phyloP scores from a whole-genome alignment of 768 basidiomycete genomes.

The Tremella mesenterica region DNA sequence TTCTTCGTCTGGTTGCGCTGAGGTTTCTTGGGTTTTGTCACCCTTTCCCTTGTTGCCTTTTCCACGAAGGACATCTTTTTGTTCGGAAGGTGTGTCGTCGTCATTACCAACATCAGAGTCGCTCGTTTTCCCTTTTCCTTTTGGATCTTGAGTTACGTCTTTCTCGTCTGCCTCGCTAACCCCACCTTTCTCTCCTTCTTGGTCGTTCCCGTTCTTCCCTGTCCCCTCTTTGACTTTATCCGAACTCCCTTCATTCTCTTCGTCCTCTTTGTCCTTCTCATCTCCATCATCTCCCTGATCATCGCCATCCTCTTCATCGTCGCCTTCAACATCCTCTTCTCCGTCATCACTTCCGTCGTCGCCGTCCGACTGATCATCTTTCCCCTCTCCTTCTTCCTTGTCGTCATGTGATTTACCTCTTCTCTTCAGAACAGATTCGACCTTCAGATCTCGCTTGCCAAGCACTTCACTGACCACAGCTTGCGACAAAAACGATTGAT shows the following conservation, averaged over 20 bases:
- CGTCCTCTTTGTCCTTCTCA: neutral
- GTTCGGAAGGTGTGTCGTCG: neutral
- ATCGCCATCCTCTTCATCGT: neutral
- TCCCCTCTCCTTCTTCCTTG: neutral
- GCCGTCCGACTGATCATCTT: neutral
- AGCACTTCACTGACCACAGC: too few relatives aligned
- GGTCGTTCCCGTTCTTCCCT: neutral
- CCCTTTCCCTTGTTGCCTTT: neutral
- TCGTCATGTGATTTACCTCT: too few relatives aligned
- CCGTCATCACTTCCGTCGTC: neutral
- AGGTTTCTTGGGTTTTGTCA: neutral
- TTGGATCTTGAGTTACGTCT: neutral
- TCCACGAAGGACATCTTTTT: neutral
- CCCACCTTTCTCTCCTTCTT: neutral
- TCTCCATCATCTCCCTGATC: constrained; percentile 3
- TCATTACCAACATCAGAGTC: too few relatives aligned
- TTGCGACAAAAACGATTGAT: too few relatives aligned
- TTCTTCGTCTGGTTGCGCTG: neutral
- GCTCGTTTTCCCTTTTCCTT: too few relatives aligned
- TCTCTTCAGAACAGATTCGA: too few relatives aligned
- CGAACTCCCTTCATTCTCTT: too few relatives aligned
- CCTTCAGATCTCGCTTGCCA: too few relatives aligned
- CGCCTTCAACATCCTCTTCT: neutral
- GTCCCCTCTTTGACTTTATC: neutral
- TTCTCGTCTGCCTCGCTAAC: neutral